These are phyloP conservation scores for Fragilaria radians DNA, from an alignment of 108 stramenopile species.

Conservation along the genomic window DNA sequence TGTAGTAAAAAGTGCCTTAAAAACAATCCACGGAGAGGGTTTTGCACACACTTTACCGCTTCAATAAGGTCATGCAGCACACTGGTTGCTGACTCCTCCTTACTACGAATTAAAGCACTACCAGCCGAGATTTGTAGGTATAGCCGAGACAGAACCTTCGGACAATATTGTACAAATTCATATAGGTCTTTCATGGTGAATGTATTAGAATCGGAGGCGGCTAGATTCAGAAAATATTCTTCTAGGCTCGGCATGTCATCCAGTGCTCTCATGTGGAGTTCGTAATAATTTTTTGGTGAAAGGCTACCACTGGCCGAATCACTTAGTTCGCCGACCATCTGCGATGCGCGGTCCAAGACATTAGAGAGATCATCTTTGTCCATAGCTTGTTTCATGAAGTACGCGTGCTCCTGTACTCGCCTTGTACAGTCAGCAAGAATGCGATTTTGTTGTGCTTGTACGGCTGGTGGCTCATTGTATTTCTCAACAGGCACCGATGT, in stretches of 20 bases:
- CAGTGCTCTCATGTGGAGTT: conserved; percentile 94
- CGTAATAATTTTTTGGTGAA: conserved; percentile 96
- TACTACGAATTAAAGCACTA: conserved; percentile 84
- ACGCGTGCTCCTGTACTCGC: conserved; percentile 63
- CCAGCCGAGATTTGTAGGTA: conserved; percentile 97
- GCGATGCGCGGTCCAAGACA: conserved; percentile 72
- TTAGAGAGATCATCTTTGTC: conserved; percentile 63
- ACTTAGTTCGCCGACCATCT: conserved; percentile 92
- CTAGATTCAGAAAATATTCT: conserved; percentile 75
- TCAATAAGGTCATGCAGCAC: conserved; percentile 93
- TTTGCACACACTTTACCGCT: conserved; percentile 97
- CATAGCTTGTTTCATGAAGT: conserved; percentile 80
- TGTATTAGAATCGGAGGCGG: conserved; percentile 11
- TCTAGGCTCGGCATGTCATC: conserved; percentile 93
- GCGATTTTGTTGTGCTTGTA: conserved; percentile 39
- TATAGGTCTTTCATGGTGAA: conserved; percentile 86
- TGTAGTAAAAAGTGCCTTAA: conserved; percentile 94
- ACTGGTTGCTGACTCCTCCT: conserved; percentile 60
- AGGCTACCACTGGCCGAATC: conserved; percentile 64
- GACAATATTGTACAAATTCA: conserved; percentile 90
- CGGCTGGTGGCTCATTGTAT: conserved; percentile 21
- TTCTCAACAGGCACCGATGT: too few species aligned
- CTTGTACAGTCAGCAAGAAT: conserved; percentile 48
- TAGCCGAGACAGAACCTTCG: conserved; percentile 91
- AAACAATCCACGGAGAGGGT: conserved; percentile 97